A percentile compares a stretch with the other conserved stretches of the same genome.
phyloP scores from a whole-genome alignment of 192 early-diverging fungal genomes.

The Cladochytrium replicatum region DNA sequence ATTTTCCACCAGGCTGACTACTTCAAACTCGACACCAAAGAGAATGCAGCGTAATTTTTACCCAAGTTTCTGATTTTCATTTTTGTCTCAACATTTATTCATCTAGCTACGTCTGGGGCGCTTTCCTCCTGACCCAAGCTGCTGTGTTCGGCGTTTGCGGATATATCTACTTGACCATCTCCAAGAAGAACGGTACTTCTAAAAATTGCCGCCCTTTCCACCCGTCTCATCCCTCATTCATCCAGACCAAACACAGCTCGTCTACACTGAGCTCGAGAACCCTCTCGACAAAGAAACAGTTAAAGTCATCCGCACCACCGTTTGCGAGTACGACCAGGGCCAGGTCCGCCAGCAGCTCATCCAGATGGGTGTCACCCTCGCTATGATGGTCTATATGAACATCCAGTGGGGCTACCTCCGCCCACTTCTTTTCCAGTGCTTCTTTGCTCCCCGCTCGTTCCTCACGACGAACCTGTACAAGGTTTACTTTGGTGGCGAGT shows the following conservation, averaged over 20 bases:
- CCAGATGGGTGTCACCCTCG: slow-evolving; percentile 56
- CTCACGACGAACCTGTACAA: slow-evolving; percentile 61
- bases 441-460: slow-evolving; percentile 66
- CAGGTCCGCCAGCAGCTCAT: slow-evolving; percentile 59
- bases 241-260: slow-evolving; percentile 66
- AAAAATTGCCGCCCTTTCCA: neutral
- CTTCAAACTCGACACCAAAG: slow-evolving; percentile 52
- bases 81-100: neutral
- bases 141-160: slow-evolving; percentile 34
- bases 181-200: slow-evolving; percentile 63
- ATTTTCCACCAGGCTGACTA: slow-evolving; percentile 23
- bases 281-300: slow-evolving; percentile 32
- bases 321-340: slow-evolving; percentile 69
- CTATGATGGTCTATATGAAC: slow-evolving; percentile 69
- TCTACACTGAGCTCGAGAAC: slow-evolving; percentile 68
- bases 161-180: slow-evolving; percentile 41
- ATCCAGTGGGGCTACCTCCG: slow-evolving; percentile 81
- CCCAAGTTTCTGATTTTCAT: neutral
- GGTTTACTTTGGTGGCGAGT: slow-evolving; percentile 67
- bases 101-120: slow-evolving; percentile 34
- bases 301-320: slow-evolving; percentile 47
- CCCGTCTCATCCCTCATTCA: slow-evolving; percentile 1
- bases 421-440: slow-evolving; percentile 77
- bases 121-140: slow-evolving; percentile 50
- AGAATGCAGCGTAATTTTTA: slow-evolving; percentile 24